These are phyloP conservation scores for Platanthera guangdongensis DNA, from an alignment of 106 monocot genomes.

Conservation along the genomic window DNA sequence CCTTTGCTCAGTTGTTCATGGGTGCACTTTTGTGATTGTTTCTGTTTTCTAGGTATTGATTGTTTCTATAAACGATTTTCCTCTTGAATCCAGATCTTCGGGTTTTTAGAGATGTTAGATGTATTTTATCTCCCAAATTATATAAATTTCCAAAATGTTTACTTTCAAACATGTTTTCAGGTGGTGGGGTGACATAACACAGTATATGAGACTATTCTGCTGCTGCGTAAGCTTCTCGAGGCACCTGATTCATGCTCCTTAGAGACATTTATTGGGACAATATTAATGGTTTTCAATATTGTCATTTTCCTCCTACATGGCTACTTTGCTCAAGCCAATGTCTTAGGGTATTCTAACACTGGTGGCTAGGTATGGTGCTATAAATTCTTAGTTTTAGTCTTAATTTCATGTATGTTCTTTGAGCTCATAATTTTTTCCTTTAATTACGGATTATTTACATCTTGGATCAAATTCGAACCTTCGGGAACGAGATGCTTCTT, in stretches of 20 bases:
- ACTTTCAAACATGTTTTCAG: not conserved
- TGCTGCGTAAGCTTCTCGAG: conserved; percentile 52
- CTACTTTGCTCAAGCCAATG: conserved; percentile 70
- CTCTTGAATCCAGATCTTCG: no score
- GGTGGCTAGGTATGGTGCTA: conserved; percentile 47
- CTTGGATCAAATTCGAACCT: conserved; percentile 76
- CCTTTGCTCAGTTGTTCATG: not conserved
- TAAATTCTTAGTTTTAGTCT: not conserved
- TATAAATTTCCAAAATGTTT: no score
- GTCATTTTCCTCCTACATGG: conserved; percentile 70
- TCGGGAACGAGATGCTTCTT: conserved; percentile 75
- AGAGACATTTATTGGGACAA: conserved; percentile 43
- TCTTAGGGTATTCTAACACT: conserved; percentile 70
- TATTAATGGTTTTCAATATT: conserved; percentile 60
- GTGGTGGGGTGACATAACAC: conserved; percentile 48
- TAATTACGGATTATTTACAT: conserved; percentile 59
- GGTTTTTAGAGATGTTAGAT: no score
- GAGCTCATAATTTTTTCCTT: not conserved
- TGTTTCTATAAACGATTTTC: no score
- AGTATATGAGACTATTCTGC: conserved; percentile 30
- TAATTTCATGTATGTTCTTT: not conserved
- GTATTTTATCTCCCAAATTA: no score
- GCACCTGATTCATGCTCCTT: conserved; percentile 57
- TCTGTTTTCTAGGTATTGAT: no score
- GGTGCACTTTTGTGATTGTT: not conserved